Conservation (phyloP, 148 eudicot species). For the Arctostaphylos glauca region DNA sequence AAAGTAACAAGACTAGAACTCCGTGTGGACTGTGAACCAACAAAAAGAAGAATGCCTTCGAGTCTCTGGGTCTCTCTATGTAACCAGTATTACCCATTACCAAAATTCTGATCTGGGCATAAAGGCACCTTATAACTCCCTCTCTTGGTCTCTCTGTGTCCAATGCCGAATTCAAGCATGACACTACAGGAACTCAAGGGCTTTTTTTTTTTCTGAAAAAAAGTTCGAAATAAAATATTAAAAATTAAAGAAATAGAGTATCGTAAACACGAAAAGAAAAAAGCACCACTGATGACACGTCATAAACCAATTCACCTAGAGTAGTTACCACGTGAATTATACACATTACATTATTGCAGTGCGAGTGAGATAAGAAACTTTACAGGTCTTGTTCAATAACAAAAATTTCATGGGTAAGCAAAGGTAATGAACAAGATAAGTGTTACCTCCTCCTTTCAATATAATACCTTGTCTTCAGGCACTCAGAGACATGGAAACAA, state of each 20-base stretch:
- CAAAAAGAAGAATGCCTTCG: too few relatives aligned
- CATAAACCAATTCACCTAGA: not conserved
- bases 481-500: conserved; percentile 68
- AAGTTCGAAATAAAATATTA: not conserved
- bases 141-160: too few relatives aligned
- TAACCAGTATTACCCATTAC: too few relatives aligned
- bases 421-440: not conserved
- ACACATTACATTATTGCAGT: not conserved
- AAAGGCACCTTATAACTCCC: too few relatives aligned
- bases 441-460: not conserved
- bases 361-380: not conserved
- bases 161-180: too few relatives aligned
- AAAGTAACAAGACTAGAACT: too few relatives aligned
- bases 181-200: not conserved
- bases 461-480: conserved; percentile 41
- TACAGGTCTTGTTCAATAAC: not conserved
- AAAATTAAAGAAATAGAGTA: not conserved
- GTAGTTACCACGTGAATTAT: not conserved
- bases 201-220: not conserved
- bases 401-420: not conserved
- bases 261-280: not conserved
- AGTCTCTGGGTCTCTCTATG: too few relatives aligned
- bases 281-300: not conserved
- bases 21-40: too few relatives aligned
- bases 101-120: too few relatives aligned